Conservation (phyloP, 768 basidiomycete species). For the Paxillus ammoniavirescens region DNA sequence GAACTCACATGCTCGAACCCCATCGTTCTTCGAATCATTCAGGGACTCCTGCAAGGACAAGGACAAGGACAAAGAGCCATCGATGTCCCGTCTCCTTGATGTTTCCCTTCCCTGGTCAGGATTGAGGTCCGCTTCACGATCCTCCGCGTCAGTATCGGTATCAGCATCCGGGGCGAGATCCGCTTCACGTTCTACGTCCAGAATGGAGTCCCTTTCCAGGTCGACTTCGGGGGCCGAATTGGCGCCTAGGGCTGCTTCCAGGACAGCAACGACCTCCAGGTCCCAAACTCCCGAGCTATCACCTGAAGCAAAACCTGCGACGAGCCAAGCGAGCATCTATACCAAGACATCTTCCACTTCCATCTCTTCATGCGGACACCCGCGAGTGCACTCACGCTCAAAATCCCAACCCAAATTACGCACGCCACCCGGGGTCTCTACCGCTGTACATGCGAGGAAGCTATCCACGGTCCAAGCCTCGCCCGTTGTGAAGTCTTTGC, state of each 20-base stretch:
- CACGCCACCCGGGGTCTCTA: constrained; percentile 3
- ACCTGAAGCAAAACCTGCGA: background rate
- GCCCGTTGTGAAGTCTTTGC: constrained; percentile 17
- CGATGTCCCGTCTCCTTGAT: constrained; percentile 30
- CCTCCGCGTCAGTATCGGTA: constrained; percentile 13
- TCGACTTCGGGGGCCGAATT: constrained; percentile 15
- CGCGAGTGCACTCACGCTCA: constrained; percentile 26
- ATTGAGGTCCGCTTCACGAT: constrained; percentile 13
- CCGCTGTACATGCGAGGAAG: constrained; percentile 17
- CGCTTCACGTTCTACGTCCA: constrained; percentile 18
- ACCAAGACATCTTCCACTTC: background rate
- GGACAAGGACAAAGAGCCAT: constrained; percentile 29
- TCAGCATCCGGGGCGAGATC: constrained; percentile 13
- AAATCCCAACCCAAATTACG: constrained; percentile 36
- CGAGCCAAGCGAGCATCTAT: background rate
- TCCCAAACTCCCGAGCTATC: background rate
- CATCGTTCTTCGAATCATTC: constrained; percentile 21
- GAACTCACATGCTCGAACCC: constrained; percentile 11
- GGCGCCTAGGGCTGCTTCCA: background rate
- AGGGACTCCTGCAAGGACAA: constrained; percentile 19
- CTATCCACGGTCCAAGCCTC: constrained; percentile 32
- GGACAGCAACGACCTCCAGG: background rate
- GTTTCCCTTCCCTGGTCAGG: constrained; percentile 35
- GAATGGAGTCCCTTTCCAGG: constrained; percentile 12
- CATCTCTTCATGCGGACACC: background rate